Evolutionary conservation across 2,329 filamentous ascomycete species (phyloP).

Genomic region (Sporothrix euskadiensis): DNA sequence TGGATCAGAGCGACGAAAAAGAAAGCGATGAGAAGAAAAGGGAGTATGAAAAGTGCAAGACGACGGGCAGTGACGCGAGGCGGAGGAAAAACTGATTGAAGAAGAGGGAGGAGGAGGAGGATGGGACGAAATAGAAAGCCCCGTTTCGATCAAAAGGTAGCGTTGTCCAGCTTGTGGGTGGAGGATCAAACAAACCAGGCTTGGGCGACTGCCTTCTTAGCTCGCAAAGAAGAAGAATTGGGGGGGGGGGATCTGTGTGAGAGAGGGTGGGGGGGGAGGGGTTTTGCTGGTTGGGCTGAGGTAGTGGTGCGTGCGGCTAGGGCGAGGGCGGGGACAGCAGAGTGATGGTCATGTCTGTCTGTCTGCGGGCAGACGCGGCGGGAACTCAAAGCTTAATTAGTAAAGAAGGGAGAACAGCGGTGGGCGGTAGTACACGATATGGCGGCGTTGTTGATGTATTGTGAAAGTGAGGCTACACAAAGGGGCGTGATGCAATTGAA

Average conservation of each 20-base stretch:
- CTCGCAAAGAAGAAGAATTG: slow-evolving; percentile 16
- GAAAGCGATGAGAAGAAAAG: not conserved
- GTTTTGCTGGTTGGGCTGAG: slow-evolving; percentile 19
- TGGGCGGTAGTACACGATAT: not conserved
- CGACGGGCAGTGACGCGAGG: not conserved
- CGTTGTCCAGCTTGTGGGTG: slow-evolving; percentile 18
- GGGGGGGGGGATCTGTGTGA: not conserved
- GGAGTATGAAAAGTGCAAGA: not conserved
- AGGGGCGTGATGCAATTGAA: not conserved
- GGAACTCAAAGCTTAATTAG: slow-evolving; percentile 31
- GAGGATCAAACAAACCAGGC: slow-evolving; percentile 22
- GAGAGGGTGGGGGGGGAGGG: not conserved
- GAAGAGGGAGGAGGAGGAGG: slow-evolving; percentile 4
- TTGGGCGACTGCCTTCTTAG: slow-evolving; percentile 12
- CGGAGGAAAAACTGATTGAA: not conserved
- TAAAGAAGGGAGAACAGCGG: slow-evolving; percentile 1
- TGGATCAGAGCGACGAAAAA: slow-evolving; percentile 4
- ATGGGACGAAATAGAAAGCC: slow-evolving; percentile 27
- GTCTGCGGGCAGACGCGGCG: slow-evolving; percentile 22
- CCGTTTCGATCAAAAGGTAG: slow-evolving; percentile 27
- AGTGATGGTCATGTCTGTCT: slow-evolving; percentile 9
- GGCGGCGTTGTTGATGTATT: not conserved
- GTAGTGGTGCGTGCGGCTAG: slow-evolving; percentile 29
- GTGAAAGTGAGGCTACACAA: not conserved
- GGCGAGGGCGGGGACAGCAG: slow-evolving; percentile 29